Evolutionary conservation across 768 basidiomycete genomes (phyloP).

Genomic region (Gelatoporia subvermispora): DNA sequence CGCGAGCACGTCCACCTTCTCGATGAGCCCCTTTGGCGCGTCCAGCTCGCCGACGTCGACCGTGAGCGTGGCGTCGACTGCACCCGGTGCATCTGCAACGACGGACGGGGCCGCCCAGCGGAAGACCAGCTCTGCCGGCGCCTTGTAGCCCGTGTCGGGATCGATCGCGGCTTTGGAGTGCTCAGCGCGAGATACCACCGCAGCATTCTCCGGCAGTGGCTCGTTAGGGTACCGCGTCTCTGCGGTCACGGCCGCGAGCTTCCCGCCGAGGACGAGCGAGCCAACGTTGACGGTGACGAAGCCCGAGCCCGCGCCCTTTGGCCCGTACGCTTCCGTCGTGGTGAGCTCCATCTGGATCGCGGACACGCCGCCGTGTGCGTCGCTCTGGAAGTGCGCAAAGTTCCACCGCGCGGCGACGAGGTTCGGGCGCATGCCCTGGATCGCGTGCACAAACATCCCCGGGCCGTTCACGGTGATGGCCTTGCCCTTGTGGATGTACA

Average conservation of each 20-base stretch:
- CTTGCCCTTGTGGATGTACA: constrained; percentile 61
- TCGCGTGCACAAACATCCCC: constrained; percentile 91
- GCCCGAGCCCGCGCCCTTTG: constrained; percentile 74
- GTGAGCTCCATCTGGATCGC: constrained; percentile 96
- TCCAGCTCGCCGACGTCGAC: constrained; percentile 54
- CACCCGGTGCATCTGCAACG: constrained; percentile 44
- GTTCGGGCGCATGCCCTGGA: constrained; percentile 98
- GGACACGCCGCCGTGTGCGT: constrained; percentile 66
- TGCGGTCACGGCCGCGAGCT: constrained; percentile 71
- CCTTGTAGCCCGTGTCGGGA: constrained; percentile 75
- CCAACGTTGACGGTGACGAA: constrained; percentile 85
- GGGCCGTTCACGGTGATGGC: constrained; percentile 53
- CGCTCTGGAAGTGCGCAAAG: constrained; percentile 87
- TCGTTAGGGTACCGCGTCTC: constrained; percentile 77
- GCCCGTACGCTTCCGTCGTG: constrained; percentile 75
- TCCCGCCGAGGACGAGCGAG: constrained; percentile 73
- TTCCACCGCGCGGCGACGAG: constrained; percentile 93
- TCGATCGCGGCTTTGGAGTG: constrained; percentile 64
- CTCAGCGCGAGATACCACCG: constrained; percentile 57
- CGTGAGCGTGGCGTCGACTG: constrained; percentile 49
- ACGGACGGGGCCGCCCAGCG: constrained; percentile 76
- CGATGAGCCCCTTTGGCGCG: constrained; percentile 71
- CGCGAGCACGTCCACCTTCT: constrained; percentile 92
- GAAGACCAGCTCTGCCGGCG: constrained; percentile 64
- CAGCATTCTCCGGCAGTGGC: constrained; percentile 35